Evolutionary conservation across 352 stramenopile genomes (phyloP).

Genomic region (Discostella stelligera): DNA sequence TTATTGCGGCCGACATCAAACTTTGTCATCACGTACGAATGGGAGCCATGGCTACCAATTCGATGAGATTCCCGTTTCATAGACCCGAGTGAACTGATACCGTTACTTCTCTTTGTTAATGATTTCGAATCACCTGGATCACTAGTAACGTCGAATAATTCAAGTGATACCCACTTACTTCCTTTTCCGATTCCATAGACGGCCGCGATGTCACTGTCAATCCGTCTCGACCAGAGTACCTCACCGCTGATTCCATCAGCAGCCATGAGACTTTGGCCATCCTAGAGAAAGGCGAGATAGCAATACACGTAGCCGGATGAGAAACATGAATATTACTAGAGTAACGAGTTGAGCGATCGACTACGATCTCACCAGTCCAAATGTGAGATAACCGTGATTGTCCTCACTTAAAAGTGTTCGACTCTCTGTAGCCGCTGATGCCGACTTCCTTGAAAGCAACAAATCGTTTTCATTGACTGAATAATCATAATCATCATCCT

Average conservation of each 20-base stretch:
- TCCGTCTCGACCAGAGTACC: conserved; percentile 62
- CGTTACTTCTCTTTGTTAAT: conserved; percentile 18
- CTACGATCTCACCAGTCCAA: conserved; percentile 46
- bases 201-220: conserved; percentile 66
- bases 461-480: background rate
- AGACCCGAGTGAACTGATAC: conserved; percentile 35
- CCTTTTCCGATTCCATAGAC: conserved; percentile 73
- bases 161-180: conserved; percentile 64
- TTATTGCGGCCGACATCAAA: conserved; percentile 21
- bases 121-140: conserved; percentile 17
- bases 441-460: background rate
- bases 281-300: conserved; percentile 16
- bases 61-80: conserved; percentile 31
- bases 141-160: conserved; percentile 63
- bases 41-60: conserved; percentile 35
- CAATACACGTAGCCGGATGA: background rate
- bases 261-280: conserved; percentile 68
- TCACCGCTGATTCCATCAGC: conserved; percentile 52
- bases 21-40: conserved; percentile 47
- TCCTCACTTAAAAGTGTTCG: conserved; percentile 10
- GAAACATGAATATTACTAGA: conserved; percentile 2
- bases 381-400: conserved; percentile 43
- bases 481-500: conserved; percentile 5
- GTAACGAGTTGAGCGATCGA: background rate
- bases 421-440: conserved; percentile 10